These are phyloP conservation scores for Dryadomyces quercus-mongolicae DNA, from an alignment of 2,329 filamentous ascomycete species.

Conservation along the genomic window DNA sequence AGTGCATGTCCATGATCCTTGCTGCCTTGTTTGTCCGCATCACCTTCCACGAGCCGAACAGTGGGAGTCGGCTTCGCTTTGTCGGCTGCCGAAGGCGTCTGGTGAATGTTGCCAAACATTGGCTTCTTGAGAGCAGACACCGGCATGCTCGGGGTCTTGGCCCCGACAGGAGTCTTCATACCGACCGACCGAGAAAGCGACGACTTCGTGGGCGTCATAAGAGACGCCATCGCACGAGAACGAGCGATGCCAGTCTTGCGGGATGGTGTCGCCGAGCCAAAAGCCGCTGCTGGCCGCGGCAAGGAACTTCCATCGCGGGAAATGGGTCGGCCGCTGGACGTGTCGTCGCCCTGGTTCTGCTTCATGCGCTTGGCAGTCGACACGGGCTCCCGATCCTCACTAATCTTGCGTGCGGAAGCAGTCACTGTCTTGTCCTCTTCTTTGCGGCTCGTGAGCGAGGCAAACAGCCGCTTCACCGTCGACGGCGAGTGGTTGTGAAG, in stretches of 20 bases:
- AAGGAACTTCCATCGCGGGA: slow-evolving; percentile 40
- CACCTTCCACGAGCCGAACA: background rate
- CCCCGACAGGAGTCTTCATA: slow-evolving; percentile 33
- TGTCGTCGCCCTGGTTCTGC: slow-evolving; percentile 54
- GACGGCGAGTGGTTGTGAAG: background rate
- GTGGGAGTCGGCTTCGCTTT: slow-evolving; percentile 19
- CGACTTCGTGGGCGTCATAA: slow-evolving; percentile 70
- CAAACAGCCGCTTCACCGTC: slow-evolving; percentile 17
- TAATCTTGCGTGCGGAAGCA: no score
- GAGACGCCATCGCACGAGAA: slow-evolving; percentile 27
- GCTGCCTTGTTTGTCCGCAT: background rate
- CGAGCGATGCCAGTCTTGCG: background rate
- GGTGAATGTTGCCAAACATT: slow-evolving; percentile 31
- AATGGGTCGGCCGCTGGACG: slow-evolving; percentile 49
- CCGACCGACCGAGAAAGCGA: slow-evolving; percentile 47
- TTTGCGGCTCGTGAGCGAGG: slow-evolving; percentile 14
- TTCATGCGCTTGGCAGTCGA: slow-evolving; percentile 59
- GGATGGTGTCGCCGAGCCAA: slow-evolving; percentile 9
- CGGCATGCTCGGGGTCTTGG: slow-evolving; percentile 29
- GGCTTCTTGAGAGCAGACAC: slow-evolving; percentile 32
- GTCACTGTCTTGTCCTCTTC: slow-evolving; percentile 14
- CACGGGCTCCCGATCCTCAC: slow-evolving; percentile 18
- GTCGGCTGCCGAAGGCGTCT: slow-evolving; percentile 9
- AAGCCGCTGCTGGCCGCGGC: slow-evolving; percentile 19
- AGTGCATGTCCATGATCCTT: background rate